phyloP scores from a whole-genome alignment of 2,329 filamentous ascomycete genomes.

The Clarireedia monteithiana region DNA sequence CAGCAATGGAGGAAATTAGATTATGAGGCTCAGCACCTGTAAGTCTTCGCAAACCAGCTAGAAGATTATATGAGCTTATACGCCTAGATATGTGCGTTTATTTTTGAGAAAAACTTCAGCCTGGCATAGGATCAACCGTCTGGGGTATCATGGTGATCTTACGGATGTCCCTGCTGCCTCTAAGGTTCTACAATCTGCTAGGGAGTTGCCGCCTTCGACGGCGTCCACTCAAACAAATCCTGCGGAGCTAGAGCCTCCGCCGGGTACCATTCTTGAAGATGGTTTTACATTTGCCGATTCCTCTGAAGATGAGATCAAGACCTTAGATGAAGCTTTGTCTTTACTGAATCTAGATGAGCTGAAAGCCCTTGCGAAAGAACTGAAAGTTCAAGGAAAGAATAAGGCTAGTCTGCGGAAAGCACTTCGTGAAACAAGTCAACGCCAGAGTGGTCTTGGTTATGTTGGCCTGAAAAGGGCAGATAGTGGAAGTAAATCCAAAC shows the following conservation, averaged over 20 bases:
- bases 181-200: constrained; percentile 49
- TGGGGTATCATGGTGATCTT: constrained; percentile 80
- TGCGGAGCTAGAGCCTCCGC: constrained; percentile 40
- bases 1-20: constrained; percentile 61
- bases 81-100: constrained; percentile 71
- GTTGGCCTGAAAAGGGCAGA: constrained; percentile 52
- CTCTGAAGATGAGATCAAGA: constrained; percentile 65
- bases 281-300: constrained; percentile 73
- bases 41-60: constrained; percentile 29
- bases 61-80: background rate
- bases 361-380: constrained; percentile 75
- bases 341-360: constrained; percentile 83
- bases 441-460: constrained; percentile 68
- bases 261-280: constrained; percentile 41
- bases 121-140: constrained; percentile 75
- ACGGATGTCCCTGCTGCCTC: constrained; percentile 63
- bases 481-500: constrained; percentile 9
- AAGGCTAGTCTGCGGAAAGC: constrained; percentile 72
- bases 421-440: constrained; percentile 65
- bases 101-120: constrained; percentile 86
- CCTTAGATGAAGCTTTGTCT: constrained; percentile 74
- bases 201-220: constrained; percentile 43
- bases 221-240: constrained; percentile 27
- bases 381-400: constrained; percentile 78
- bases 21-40: constrained; percentile 91